These are phyloP conservation scores for Aspergillus brunneoviolaceus DNA, from an alignment of 2,329 filamentous ascomycete genomes.

Conservation along the genomic window DNA sequence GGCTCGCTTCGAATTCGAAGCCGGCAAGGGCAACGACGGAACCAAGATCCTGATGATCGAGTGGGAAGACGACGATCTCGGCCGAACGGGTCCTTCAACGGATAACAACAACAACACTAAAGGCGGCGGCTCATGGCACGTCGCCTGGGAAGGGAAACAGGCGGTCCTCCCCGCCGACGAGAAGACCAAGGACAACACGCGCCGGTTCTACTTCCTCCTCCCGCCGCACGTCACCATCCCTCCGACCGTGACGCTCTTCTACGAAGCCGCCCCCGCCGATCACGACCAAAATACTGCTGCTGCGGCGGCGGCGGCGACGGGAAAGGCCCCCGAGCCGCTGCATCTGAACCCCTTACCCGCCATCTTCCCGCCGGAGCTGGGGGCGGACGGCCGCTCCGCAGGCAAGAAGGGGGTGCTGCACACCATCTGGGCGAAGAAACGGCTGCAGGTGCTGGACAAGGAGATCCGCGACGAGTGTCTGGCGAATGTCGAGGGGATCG, in stretches of 20 bases:
- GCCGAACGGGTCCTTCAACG: slow-evolving; percentile 36
- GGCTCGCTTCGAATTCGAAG: slow-evolving; percentile 84
- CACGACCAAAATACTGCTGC: background rate
- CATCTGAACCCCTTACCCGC: slow-evolving; percentile 79
- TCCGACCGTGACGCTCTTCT: slow-evolving; percentile 65
- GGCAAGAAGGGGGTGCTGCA: slow-evolving; percentile 81
- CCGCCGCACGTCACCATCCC: slow-evolving; percentile 71
- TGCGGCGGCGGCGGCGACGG: too few species aligned
- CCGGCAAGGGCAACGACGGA: slow-evolving; percentile 72
- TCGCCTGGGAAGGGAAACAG: slow-evolving; percentile 80
- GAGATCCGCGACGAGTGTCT: slow-evolving; percentile 75
- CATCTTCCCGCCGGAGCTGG: slow-evolving; percentile 77
- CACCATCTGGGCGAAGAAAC: slow-evolving; percentile 85
- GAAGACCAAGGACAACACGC: slow-evolving; percentile 51
- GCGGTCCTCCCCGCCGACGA: slow-evolving; percentile 68
- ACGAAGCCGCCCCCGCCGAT: slow-evolving; percentile 34
- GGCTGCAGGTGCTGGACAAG: slow-evolving; percentile 69
- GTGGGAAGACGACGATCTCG: slow-evolving; percentile 68
- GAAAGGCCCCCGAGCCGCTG: slow-evolving; percentile 38
- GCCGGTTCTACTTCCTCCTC: slow-evolving; percentile 77
- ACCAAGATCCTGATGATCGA: slow-evolving; percentile 94
- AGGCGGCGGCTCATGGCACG: slow-evolving; percentile 63
- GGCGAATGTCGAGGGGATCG: slow-evolving; percentile 76
- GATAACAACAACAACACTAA: background rate
- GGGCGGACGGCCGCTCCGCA: slow-evolving; percentile 62